phyloP scores from a whole-genome alignment of 805 yeast genomes.

The Candida qinlingensis region DNA sequence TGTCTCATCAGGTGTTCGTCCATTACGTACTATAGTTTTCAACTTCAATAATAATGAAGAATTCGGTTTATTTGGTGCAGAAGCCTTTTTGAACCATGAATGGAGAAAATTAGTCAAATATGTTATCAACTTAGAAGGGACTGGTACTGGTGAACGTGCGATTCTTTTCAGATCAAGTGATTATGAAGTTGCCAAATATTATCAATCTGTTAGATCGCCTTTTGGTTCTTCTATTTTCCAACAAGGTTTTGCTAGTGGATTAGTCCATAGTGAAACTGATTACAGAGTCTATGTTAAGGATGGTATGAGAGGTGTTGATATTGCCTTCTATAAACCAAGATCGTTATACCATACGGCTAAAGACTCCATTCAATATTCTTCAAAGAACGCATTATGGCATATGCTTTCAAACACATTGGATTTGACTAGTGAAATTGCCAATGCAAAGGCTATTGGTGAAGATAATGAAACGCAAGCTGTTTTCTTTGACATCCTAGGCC shows the following conservation, averaged over 20 bases:
- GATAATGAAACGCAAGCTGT: slow-evolving; percentile 41
- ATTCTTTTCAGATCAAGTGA: slow-evolving; percentile 82
- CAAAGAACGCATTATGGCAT: slow-evolving; percentile 72
- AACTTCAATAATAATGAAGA: slow-evolving; percentile 91
- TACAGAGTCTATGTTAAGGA: slow-evolving; percentile 61
- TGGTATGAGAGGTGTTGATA: slow-evolving; percentile 81
- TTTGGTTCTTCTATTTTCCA: slow-evolving; percentile 79
- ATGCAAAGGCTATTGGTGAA: slow-evolving; percentile 30
- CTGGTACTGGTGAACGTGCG: slow-evolving; percentile 81
- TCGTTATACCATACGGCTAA: slow-evolving; percentile 74
- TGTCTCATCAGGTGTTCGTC: slow-evolving; percentile 37
- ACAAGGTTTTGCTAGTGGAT: slow-evolving; percentile 72
- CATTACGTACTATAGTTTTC: slow-evolving; percentile 67
- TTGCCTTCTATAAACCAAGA: slow-evolving; percentile 85
- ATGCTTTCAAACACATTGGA: slow-evolving; percentile 74
- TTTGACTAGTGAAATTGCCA: slow-evolving; percentile 42
- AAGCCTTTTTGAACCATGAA: slow-evolving; percentile 63
- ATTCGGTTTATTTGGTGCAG: slow-evolving; percentile 80
- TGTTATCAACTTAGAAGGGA: slow-evolving; percentile 83
- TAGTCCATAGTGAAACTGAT: slow-evolving; percentile 80
- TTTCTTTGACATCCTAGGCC: slow-evolving; percentile 60
- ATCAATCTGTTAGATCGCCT: slow-evolving; percentile 53
- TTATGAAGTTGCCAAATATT: slow-evolving; percentile 57
- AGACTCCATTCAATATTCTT: slow-evolving; percentile 62
- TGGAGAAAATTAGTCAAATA: slow-evolving; percentile 59